phyloP scores from a whole-genome alignment of 306 rosid genomes.

The Ochetophila trinervis region DNA sequence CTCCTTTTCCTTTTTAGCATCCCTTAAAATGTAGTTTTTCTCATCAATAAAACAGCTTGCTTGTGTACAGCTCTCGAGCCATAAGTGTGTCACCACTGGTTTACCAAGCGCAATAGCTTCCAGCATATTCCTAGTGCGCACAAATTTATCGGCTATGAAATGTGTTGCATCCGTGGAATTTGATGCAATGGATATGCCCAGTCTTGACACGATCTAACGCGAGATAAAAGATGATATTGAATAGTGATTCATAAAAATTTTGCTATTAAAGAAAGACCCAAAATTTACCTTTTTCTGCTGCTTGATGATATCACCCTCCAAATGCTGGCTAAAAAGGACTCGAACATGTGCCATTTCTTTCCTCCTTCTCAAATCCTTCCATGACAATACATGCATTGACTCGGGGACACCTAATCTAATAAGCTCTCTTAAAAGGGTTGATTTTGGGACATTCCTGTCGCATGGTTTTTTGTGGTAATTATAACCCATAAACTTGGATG shows the following conservation, averaged over 20 bases:
- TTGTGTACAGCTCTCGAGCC: conserved; percentile 93
- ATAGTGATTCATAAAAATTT: not conserved
- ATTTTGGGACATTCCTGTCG: conserved; percentile 41
- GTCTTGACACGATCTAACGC: conserved; percentile 51
- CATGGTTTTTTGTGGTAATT: conserved; percentile 30
- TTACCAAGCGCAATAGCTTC: conserved; percentile 88
- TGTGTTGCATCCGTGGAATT: conserved; percentile 84
- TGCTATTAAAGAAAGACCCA: not conserved
- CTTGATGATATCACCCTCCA: conserved; percentile 62
- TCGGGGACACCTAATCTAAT: conserved; percentile 43
- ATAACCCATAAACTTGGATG: conserved; percentile 21
- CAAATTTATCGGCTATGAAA: conserved; percentile 78
- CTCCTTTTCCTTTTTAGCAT: conserved; percentile 85
- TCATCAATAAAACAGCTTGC: conserved; percentile 89
- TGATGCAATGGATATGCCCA: conserved; percentile 61
- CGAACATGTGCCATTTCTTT: conserved; percentile 61
- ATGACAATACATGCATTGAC: conserved; percentile 18
- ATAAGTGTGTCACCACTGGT: conserved; percentile 85
- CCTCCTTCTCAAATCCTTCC: conserved; percentile 71
- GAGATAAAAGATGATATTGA: conserved; percentile 27
- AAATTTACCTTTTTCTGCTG: conserved; percentile 80
- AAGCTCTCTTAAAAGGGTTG: conserved; percentile 49
- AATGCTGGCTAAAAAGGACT: conserved; percentile 75
- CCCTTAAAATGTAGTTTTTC: conserved; percentile 76
- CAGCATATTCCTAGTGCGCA: conserved; percentile 86